These are phyloP conservation scores for Blastobotrys elegans DNA, from an alignment of 1,139 yeast species.

Conservation along the genomic window DNA sequence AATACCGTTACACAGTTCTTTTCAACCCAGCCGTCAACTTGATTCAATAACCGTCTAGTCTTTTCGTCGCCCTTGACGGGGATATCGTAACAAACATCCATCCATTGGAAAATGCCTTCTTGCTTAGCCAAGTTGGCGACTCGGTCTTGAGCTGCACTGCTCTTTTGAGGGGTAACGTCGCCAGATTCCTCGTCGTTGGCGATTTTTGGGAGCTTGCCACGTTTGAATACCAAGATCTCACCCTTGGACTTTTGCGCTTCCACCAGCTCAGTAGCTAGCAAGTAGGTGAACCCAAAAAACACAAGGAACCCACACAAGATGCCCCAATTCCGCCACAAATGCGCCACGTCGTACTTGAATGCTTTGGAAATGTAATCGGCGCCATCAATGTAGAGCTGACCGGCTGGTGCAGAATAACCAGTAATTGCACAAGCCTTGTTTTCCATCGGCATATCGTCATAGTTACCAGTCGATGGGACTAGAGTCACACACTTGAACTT, in stretches of 20 bases:
- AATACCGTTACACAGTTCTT: constrained; percentile 57
- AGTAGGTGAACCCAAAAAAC: constrained; percentile 53
- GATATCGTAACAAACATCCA: constrained; percentile 68
- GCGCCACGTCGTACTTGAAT: constrained; percentile 47
- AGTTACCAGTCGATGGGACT: constrained; percentile 51
- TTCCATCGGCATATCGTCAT: constrained; percentile 37
- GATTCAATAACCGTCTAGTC: constrained; percentile 46
- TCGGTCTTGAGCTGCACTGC: constrained; percentile 17
- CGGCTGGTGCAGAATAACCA: constrained; percentile 41
- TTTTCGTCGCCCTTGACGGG: constrained; percentile 51
- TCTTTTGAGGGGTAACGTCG: constrained; percentile 3
- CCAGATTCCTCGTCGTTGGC: constrained; percentile 23
- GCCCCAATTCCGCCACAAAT: constrained; percentile 85
- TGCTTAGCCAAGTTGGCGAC: constrained; percentile 24
- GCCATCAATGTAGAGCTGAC: constrained; percentile 52
- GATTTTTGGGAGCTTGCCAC: constrained; percentile 36
- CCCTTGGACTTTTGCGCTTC: constrained; percentile 80
- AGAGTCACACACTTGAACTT: constrained; percentile 41
- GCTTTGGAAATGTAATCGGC: constrained; percentile 46
- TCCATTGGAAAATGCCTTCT: constrained; percentile 67
- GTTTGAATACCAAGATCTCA: constrained; percentile 67
- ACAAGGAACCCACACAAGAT: constrained; percentile 53
- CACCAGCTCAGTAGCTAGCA: constrained; percentile 56
- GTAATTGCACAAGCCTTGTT: constrained; percentile 55
- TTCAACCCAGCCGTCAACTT: constrained; percentile 56